Percentiles rank a stretch among this genome's conserved stretches.
phyloP scores from a whole-genome alignment of 1,139 yeast species.

The Geotrichum australiense region DNA sequence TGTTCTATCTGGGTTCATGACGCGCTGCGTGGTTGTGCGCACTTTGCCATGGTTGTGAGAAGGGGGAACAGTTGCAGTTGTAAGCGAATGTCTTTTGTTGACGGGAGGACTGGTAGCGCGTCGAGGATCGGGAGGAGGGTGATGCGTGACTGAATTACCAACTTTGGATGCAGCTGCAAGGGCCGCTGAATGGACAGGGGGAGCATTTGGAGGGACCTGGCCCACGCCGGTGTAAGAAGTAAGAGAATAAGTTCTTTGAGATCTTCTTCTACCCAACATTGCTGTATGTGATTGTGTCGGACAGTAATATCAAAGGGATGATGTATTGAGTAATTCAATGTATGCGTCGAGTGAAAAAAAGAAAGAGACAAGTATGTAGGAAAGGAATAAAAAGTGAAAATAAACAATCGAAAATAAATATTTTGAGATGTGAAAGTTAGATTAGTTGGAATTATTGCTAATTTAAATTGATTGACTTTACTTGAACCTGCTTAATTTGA shows the following conservation, averaged over 20 bases:
- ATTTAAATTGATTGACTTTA: neutral
- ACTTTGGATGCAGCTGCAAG: slow-evolving; percentile 42
- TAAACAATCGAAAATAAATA: too few species aligned
- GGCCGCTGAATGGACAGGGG: slow-evolving; percentile 31
- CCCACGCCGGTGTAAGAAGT: slow-evolving; percentile 32
- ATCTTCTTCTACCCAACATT: slow-evolving; percentile 24
- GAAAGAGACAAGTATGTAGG: neutral
- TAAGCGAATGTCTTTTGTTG: slow-evolving; percentile 31
- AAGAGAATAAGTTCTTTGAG: slow-evolving; percentile 25
- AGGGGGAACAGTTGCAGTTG: slow-evolving; percentile 30
- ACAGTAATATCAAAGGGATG: neutral
- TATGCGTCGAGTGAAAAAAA: neutral
- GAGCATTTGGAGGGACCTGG: slow-evolving; percentile 25
- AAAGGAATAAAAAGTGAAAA: neutral
- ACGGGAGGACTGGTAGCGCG: neutral
- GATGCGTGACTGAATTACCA: slow-evolving; percentile 4
- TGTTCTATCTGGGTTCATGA: slow-evolving; percentile 30
- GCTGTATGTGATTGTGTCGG: slow-evolving; percentile 13
- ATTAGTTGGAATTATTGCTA: neutral
- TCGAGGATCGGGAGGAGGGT: neutral
- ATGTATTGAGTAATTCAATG: neutral
- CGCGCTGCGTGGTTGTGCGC: slow-evolving; percentile 11
- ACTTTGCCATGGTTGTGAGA: slow-evolving; percentile 1
- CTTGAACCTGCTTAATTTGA: neutral
- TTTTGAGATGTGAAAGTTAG: neutral